Percentiles rank a stretch among this genome's conserved stretches.
Conservation (phyloP, 768 basidiomycete species). For the Calocybe gangraenosa region DNA sequence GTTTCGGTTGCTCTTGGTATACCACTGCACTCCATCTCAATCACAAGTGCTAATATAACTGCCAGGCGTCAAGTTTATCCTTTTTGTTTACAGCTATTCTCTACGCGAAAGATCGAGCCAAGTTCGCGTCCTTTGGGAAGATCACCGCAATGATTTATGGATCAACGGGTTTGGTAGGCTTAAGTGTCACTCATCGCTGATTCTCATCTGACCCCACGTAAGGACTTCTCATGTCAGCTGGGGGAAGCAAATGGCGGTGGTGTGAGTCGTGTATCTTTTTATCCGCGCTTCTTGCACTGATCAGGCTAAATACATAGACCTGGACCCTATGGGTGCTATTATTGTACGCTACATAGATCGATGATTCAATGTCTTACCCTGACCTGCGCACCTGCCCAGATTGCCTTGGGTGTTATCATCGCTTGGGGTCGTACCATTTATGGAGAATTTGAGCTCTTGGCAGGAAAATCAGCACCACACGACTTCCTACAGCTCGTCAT, state of each 20-base stretch:
- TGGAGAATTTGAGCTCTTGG: constrained; percentile 78
- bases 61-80: constrained; percentile 73
- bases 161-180: constrained; percentile 73
- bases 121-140: constrained; percentile 94
- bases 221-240: constrained; percentile 82
- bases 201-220: constrained; percentile 9
- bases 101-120: constrained; percentile 83
- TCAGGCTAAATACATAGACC: constrained; percentile 31
- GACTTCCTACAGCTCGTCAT: constrained; percentile 89
- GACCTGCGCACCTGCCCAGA: constrained; percentile 29
- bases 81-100: constrained; percentile 85
- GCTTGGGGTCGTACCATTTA: constrained; percentile 78
- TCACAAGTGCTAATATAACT: constrained; percentile 1
- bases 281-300: constrained; percentile 6
- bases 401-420: constrained; percentile 72
- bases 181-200: neutral
- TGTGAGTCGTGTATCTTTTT: constrained; percentile 45
- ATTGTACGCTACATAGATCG: constrained; percentile 44
- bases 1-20: constrained; percentile 80
- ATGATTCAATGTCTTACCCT: constrained; percentile 7
- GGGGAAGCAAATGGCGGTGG: constrained; percentile 77
- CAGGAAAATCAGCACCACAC: constrained; percentile 88
- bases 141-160: constrained; percentile 91
- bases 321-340: constrained; percentile 77
- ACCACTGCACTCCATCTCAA: constrained; percentile 12